These are phyloP conservation scores for Tetramitus jugosus DNA, from an alignment of 208 protist species.

Conservation along the genomic window DNA sequence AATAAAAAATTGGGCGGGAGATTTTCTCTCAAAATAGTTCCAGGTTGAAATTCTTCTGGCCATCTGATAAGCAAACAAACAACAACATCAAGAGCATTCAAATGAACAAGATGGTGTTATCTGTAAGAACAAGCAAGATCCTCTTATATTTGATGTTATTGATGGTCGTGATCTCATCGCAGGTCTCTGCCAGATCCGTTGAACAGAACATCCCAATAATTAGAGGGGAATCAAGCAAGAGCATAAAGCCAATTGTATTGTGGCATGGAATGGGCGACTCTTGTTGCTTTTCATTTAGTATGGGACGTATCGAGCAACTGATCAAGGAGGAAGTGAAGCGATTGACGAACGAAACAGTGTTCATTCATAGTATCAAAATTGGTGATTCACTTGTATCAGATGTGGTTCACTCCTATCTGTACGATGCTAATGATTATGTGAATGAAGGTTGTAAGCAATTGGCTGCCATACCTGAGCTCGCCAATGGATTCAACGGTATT, in stretches of 20 bases:
- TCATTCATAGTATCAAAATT: constrained; percentile 14
- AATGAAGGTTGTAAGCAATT: constrained; percentile 29
- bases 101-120: no score
- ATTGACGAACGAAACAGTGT: constrained; percentile 8
- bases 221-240: no score
- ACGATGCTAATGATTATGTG: constrained; percentile 20
- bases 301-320: constrained; percentile 23
- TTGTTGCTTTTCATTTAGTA: constrained; percentile 29
- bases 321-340: constrained; percentile 25
- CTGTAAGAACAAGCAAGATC: no score
- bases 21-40: no score
- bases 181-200: no score
- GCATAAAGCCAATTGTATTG: constrained; percentile 30
- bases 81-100: no score
- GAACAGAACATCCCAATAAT: no score
- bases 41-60: no score
- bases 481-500: constrained; percentile 44
- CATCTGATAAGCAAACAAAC: no score
- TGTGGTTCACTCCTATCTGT: constrained; percentile 17
- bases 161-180: no score
- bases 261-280: constrained; percentile 38
- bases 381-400: constrained; percentile 19
- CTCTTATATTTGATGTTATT: no score
- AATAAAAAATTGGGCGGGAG: no score
- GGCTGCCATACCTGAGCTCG: constrained; percentile 33